Base-by-base conservation (phyloP, 1,284 basidiomycete genomes). In the Xerocomus nothofagi region DNA sequence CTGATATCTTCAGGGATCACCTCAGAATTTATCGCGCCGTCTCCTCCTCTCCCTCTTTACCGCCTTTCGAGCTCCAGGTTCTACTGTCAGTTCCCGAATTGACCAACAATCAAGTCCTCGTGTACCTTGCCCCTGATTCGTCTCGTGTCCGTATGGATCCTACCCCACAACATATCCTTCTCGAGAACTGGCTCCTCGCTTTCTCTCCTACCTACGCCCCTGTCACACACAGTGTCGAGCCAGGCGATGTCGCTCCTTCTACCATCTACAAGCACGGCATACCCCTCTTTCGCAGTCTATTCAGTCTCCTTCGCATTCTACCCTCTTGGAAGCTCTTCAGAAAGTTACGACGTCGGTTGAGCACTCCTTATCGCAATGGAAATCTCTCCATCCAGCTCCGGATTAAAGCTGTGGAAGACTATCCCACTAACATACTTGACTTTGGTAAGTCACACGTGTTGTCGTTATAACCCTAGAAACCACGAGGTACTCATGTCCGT, bases 251-350 rank as follows among this genome's bases (percentile, higher is more conserved):
- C 36, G 78, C 80, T 6, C 80, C 84, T n/a, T 75, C 86, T 0
- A 86, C 82, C 15, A 84, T 89, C 50, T 91, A 91, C 77, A 91
- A 91, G 68, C 82, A 89, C 57, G 81, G 84, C 26, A 90, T 91
- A 58, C 79, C 85, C 33, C 75, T 89, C 32, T 90, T 91, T 70
- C 77, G 88, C 44, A 86, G 84, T 62, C 64, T 90, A 5, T 91
- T 77, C 70, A 84, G 80, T 29, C 68, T 91, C 34, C 73, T 90
- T 39, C 76, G 86, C 46, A 75, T 88, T 21, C 73, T 90, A 7
- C 88, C 88, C 20, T 72, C 82, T 2, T 91, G 87, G 86, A 82
- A 80, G 61, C 74, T 88, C 32, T 76, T 78, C 60, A 80, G 80
- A 59, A 79, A 80, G 36, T 69, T 88, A 26, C 73, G 81, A 45